Evolutionary conservation across 1,284 basidiomycete genomes (phyloP).

Genomic region (Leccinum ponderosum): DNA sequence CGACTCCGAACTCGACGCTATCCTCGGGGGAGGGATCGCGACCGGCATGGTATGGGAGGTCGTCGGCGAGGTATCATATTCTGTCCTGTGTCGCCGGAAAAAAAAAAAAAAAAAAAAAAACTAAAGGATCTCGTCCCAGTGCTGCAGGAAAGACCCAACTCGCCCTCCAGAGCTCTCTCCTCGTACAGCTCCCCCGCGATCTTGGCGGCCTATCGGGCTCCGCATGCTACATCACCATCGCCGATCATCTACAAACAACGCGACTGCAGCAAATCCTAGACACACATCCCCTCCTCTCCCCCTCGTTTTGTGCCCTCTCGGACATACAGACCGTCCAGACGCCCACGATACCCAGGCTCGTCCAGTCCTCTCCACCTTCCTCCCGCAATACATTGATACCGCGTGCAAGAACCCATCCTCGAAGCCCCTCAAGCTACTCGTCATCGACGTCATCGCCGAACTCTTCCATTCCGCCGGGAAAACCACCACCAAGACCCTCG

Average conservation of each 20-base stretch:
- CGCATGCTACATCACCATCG: slow-evolving; percentile 76
- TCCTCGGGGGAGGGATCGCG: slow-evolving; percentile 73
- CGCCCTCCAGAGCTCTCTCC: slow-evolving; percentile 74
- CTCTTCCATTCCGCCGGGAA: slow-evolving; percentile 67
- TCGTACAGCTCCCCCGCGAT: slow-evolving; percentile 64
- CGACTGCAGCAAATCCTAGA: slow-evolving; percentile 60
- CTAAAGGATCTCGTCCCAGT: slow-evolving; percentile 42
- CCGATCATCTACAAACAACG: slow-evolving; percentile 67
- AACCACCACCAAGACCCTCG: slow-evolving; percentile 56
- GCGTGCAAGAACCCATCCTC: slow-evolving; percentile 28
- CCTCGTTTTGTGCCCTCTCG: slow-evolving; percentile 52
- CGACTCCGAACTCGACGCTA: slow-evolving; percentile 50
- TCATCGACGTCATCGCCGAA: slow-evolving; percentile 83
- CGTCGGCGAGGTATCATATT: slow-evolving; percentile 67
- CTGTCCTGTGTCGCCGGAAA: background rate
- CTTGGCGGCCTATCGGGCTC: slow-evolving; percentile 57
- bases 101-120: background rate
- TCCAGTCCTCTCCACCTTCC: slow-evolving; percentile 63
- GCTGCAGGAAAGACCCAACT: slow-evolving; percentile 89
- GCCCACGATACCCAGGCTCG: slow-evolving; percentile 61
- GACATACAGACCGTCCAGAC: slow-evolving; percentile 68
- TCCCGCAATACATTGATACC: slow-evolving; percentile 60
- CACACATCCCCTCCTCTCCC: slow-evolving; percentile 49
- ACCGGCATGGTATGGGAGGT: slow-evolving; percentile 83
- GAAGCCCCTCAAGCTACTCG: slow-evolving; percentile 66